Conservation (phyloP, 495 filamentous ascomycete genomes). For the Neurospora intermedia region DNA sequence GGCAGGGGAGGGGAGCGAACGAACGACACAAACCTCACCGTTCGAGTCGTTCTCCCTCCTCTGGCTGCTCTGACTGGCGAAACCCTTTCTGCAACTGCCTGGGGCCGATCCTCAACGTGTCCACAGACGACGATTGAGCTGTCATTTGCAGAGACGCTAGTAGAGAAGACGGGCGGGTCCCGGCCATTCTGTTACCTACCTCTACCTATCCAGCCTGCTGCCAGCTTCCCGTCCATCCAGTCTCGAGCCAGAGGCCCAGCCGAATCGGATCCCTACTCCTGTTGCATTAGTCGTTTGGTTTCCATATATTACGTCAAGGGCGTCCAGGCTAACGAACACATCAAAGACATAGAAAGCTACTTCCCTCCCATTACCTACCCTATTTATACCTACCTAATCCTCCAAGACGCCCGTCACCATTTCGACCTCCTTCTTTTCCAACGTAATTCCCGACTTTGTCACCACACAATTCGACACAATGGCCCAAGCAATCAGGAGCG, state of each 20-base stretch:
- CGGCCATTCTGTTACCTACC: not conserved
- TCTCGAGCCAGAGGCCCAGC: not conserved
- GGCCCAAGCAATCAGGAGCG: constrained; percentile 53
- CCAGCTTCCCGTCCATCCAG: not conserved
- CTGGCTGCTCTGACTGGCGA: not conserved
- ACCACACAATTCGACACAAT: constrained; percentile 37
- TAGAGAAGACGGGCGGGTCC: not conserved
- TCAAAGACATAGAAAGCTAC: not conserved
- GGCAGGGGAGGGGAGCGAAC: not conserved
- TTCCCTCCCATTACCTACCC: not conserved
- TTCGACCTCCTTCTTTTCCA: not conserved
- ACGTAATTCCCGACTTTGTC: not conserved
- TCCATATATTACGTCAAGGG: not conserved
- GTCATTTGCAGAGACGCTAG: not conserved
- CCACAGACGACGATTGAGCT: not conserved
- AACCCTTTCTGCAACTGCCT: not conserved
- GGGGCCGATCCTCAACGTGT: not conserved
- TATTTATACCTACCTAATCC: not conserved
- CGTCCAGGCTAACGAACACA: constrained; percentile 2
- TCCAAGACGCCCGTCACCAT: not conserved
- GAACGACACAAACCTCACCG: not conserved
- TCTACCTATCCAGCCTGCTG: not conserved
- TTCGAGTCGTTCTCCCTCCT: not conserved
- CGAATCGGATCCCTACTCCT: not conserved
- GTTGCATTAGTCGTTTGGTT: not conserved